Evolutionary conservation across 768 basidiomycete species (phyloP).

Genomic region (Lentinula edodes): DNA sequence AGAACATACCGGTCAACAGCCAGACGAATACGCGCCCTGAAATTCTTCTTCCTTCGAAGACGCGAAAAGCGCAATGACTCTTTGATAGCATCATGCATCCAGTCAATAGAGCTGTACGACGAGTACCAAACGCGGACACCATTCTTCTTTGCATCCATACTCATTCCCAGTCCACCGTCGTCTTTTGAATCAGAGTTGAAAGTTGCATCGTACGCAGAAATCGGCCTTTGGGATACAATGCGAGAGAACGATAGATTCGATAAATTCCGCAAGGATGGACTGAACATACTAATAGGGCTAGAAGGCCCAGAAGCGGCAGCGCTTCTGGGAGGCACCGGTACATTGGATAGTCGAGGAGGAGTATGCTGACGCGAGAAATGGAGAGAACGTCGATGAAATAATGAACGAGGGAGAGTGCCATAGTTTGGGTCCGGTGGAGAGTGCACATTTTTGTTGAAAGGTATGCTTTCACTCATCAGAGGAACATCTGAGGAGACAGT

Average conservation of each 20-base stretch:
- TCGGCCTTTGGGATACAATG: slow-evolving; percentile 50
- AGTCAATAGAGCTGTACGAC: slow-evolving; percentile 88
- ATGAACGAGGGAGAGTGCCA: slow-evolving; percentile 39
- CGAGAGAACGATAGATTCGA: slow-evolving; percentile 31
- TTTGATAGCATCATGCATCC: slow-evolving; percentile 96
- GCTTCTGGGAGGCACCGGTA: slow-evolving; percentile 24
- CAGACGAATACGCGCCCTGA: slow-evolving; percentile 59
- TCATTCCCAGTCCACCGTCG: slow-evolving; percentile 30
- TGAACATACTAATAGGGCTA: slow-evolving; percentile 20
- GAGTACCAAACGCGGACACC: slow-evolving; percentile 90
- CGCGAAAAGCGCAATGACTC: slow-evolving; percentile 79
- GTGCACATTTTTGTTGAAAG: slow-evolving; percentile 5
- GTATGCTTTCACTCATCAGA: background rate
- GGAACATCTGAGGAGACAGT: background rate
- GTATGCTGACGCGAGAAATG: slow-evolving; percentile 29
- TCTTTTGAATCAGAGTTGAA: slow-evolving; percentile 23
- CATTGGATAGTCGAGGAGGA: slow-evolving; percentile 27
- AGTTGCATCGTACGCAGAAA: slow-evolving; percentile 68
- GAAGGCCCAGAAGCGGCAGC: slow-evolving; percentile 30
- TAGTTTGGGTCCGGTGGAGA: slow-evolving; percentile 25
- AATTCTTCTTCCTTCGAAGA: slow-evolving; percentile 63
- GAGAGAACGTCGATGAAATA: slow-evolving; percentile 22
- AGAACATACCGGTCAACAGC: slow-evolving; percentile 55
- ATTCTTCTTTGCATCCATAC: slow-evolving; percentile 64
- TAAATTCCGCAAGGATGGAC: slow-evolving; percentile 33